phyloP scores from a whole-genome alignment of 2,329 filamentous ascomycete genomes.

The Fusarium citri region DNA sequence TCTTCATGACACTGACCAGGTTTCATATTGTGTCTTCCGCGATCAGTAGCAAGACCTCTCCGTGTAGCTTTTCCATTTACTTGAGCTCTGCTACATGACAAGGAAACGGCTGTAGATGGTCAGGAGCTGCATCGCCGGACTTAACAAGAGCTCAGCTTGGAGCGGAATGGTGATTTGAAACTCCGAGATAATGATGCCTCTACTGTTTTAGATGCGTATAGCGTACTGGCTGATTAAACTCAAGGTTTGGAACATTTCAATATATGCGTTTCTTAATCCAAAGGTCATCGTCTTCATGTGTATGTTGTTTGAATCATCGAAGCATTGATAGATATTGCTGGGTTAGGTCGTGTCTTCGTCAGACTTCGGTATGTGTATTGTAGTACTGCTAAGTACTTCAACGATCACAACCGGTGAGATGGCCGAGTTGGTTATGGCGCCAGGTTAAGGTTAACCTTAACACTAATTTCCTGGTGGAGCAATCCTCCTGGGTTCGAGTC shows the following conservation, averaged over 20 bases:
- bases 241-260: accelerated
- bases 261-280: background rate
- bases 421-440: conserved; percentile 54
- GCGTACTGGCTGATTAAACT: too few species aligned
- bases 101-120: background rate
- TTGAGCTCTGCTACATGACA: background rate
- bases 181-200: background rate
- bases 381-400: accelerated
- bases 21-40: background rate
- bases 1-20: background rate
- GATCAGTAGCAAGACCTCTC: too few species aligned
- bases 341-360: background rate
- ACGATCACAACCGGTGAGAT: conserved; percentile 45
- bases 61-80: background rate
- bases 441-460: conserved; percentile 52
- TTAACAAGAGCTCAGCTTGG: background rate
- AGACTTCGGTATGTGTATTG: accelerated
- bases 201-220: background rate
- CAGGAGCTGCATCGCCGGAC: background rate
- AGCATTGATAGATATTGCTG: background rate
- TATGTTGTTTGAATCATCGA: background rate
- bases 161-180: background rate
- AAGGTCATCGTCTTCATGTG: background rate
- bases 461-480: conserved; percentile 49
- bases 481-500: conserved; percentile 54